Evolutionary conservation across 352 stramenopile species (phyloP), one percentile per base, ranked within the genome.

Genomic region (Lagenidium sp.): DNA sequence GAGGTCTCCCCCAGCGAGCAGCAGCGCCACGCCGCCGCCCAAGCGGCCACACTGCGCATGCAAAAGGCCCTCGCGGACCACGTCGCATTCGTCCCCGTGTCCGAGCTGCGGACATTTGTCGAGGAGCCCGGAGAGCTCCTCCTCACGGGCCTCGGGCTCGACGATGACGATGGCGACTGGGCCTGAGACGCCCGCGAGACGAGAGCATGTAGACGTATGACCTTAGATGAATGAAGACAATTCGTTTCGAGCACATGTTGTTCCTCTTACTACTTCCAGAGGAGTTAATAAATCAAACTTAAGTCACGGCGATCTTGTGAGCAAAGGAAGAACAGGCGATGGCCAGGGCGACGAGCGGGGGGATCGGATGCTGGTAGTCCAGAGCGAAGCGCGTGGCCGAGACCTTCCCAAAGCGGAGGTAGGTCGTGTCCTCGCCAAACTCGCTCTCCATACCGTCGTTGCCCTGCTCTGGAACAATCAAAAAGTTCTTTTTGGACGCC

Each of bases 401-500:
- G 35, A 94, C 78, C 55, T 94, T 94, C 23, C 82, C 82, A 30
- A 94, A 91, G 11, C 82, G 71, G 45, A 94, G 43, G 34, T 65
- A 70, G 22, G 62, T 68, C 23, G 32, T 63, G 11, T 76, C 65
- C 6, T 76, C 65, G 16, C 56, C 55, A 52, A 73, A 73, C 36
- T 74, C 59, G 6, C 62, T 53, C 36, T 82, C 70, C 31, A 74
- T 75, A 22, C 65, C 56, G 15, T 80, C 60, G 30, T 78, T 78
- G 23, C 61, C 74, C 11, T 81, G 60, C 23, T 71, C 66, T 0
- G 60, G 53, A 2, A 83, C 68, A 2, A 96, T 60, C 23, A 94
- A 44, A 38, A 96, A 95, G 46, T 96, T 95, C 53, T 96, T 96
- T 43, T 96, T 95, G n/a, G 78, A 93, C n/a, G 84, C 68, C 18